These are phyloP conservation scores for Barnettozyma hawaiiensis DNA, from an alignment of 1,139 yeast species.

Conservation along the genomic window DNA sequence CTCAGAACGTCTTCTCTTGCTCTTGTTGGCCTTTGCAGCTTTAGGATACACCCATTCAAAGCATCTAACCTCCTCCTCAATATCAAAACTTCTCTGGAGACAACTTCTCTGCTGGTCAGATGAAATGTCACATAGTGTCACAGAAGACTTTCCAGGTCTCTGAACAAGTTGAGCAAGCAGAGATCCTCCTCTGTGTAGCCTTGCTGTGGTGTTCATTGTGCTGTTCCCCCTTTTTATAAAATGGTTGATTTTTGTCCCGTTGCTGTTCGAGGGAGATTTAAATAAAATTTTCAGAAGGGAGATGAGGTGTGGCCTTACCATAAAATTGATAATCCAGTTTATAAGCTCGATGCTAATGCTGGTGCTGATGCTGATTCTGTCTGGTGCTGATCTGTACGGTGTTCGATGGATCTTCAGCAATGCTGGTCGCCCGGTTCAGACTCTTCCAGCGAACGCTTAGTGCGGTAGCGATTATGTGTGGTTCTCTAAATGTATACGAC, in stretches of 20 bases:
- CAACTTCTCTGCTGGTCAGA: neutral
- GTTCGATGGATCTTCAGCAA: constrained; percentile 21
- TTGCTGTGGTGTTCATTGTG: neutral
- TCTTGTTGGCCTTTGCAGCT: neutral
- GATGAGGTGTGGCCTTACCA: constrained; percentile 1
- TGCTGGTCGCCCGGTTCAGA: constrained; percentile 22
- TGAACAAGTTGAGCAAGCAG: constrained; percentile 1
- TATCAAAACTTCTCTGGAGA: neutral
- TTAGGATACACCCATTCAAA: constrained; percentile 2
- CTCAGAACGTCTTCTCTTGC: constrained; percentile 2
- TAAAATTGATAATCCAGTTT: neutral
- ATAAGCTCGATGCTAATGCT: too few species aligned
- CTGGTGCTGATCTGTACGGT: too few species aligned
- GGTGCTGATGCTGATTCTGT: too few species aligned
- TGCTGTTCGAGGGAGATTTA: too few species aligned
- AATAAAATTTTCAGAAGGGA: constrained; percentile 2
- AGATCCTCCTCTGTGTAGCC: neutral
- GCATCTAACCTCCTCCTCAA: neutral
- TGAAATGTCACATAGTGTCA: neutral
- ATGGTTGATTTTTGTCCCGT: too few species aligned
- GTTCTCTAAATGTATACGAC: neutral
- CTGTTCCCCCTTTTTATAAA: neutral
- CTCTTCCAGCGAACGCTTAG: constrained; percentile 20
- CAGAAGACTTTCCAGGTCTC: constrained; percentile 1
- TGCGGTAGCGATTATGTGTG: constrained; percentile 17